Base-by-base conservation (phyloP, 1,284 basidiomycete species). In the Bondarzewia mesenterica region DNA sequence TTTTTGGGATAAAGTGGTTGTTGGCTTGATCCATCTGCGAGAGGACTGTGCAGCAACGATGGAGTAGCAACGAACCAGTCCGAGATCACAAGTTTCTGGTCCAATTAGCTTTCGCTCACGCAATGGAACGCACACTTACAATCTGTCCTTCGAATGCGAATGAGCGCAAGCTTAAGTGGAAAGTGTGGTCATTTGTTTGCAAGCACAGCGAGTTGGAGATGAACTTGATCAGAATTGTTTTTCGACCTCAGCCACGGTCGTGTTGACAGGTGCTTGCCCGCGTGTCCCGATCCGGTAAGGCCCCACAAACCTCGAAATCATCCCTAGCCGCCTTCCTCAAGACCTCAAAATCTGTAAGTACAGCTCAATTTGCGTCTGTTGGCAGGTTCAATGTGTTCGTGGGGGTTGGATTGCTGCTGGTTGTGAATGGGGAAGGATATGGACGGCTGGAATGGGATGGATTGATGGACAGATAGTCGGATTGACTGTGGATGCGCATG, bases 341-440 rank as follows among this genome's bases (percentile, higher is more conserved):
- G 58, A 57, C 58, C 52, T 60, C 53, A 54, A 58, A 68, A 60
- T 58, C 51, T 50, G 73, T 73, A 58, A 70, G 73, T 74, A 53
- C n/a, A 40, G 18, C 16, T 12, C n/a, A 15, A 20, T 20, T 20
- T 10, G 14, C 20, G 39, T 40, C 41, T 22, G 29, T 40, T 22
- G 14, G 5, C 29, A 32, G 29, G 39, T 32, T 27, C 23, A 16
- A 21, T 22, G 18, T 18, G 21, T 10, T 7, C n/a, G 29, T 12
- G 29, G n/a, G 29, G 29, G 6, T 32, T 32, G 29, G 29, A 32
- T 32, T n/a, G 29, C 10, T 10, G 29, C 29, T 32, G 29, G 29
- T n/a, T n/a, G 29, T 32, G 29, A 32, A n/a, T 14, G 44, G 6
- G 18, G 39, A 23, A 16, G 22, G 39, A 14, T 23, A 10, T n/a